Percentiles rank a stretch among this genome's conserved stretches.
Conservation (phyloP, 371 early-diverging fungal genomes). For the Lichtheimia hyalospora region DNA sequence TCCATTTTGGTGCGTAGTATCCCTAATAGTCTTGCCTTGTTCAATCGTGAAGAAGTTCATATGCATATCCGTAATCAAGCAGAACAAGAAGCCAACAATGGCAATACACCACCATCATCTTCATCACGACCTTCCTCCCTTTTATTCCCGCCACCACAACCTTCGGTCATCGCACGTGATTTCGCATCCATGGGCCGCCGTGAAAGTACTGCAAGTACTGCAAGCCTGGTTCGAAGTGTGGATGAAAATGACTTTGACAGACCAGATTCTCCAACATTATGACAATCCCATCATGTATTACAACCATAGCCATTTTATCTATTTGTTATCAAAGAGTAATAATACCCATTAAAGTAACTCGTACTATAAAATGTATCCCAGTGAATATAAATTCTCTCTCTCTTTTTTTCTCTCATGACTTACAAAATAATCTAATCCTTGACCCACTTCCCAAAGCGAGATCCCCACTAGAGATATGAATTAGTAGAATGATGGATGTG, state of each 20-base stretch:
- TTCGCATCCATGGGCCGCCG: conserved; percentile 9
- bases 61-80: background rate
- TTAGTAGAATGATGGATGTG: background rate
- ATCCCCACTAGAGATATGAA: conserved; percentile 40
- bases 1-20: conserved; percentile 35
- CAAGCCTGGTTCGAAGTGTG: conserved; percentile 16
- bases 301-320: background rate
- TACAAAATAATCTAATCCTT: conserved; percentile 67
- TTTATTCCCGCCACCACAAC: background rate
- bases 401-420: conserved; percentile 12
- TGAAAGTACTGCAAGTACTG: background rate
- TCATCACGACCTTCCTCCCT: background rate
- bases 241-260: conserved; percentile 1
- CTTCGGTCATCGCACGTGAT: conserved; percentile 5
- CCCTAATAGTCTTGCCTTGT: conserved; percentile 32
- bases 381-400: background rate
- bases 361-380: background rate
- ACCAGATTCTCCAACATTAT: conserved; percentile 9
- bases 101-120: background rate
- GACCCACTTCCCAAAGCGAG: conserved; percentile 69
- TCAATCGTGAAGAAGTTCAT: conserved; percentile 7
- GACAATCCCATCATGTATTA: background rate
- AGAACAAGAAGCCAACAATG: background rate
- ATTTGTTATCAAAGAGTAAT: background rate
- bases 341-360: background rate